Evolutionary conservation across 495 filamentous ascomycete species (phyloP).

Genomic region (Trichoderma virens): DNA sequence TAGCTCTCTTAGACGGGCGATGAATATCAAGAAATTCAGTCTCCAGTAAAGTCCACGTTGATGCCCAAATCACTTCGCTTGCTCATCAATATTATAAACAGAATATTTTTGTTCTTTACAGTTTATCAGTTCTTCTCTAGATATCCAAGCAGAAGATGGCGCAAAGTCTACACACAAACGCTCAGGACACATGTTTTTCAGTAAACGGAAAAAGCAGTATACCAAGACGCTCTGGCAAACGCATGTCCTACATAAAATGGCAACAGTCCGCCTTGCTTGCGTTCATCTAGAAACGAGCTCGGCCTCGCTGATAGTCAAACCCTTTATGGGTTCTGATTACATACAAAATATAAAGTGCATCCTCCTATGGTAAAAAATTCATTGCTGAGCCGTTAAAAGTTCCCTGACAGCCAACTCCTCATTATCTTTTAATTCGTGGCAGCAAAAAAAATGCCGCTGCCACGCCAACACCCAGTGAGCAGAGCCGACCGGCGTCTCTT

Average conservation of each 20-base stretch:
- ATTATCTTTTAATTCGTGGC: background rate
- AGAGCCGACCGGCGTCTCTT: slow-evolving; percentile 17
- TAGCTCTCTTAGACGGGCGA: background rate
- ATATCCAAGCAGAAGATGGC: background rate
- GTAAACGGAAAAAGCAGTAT: background rate
- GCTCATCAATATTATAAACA: background rate
- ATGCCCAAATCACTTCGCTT: background rate
- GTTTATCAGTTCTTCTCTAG: background rate
- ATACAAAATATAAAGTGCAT: background rate
- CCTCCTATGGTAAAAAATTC: background rate
- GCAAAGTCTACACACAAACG: background rate
- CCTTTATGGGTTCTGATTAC: background rate
- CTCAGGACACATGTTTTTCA: background rate
- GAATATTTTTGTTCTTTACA: background rate
- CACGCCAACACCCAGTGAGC: background rate
- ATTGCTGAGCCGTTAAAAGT: slow-evolving; percentile 4
- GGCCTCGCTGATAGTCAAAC: background rate
- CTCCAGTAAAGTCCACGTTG: background rate
- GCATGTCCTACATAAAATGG: background rate
- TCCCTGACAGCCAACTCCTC: background rate
- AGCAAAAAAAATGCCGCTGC: background rate
- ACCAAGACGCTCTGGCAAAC: background rate
- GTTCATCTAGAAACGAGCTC: background rate
- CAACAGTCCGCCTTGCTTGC: background rate
- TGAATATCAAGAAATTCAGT: background rate